Evolutionary conservation across 345 rosid species (phyloP), one percentile per base, ranked within the genome.

Genomic region (Lepidium africanum): DNA sequence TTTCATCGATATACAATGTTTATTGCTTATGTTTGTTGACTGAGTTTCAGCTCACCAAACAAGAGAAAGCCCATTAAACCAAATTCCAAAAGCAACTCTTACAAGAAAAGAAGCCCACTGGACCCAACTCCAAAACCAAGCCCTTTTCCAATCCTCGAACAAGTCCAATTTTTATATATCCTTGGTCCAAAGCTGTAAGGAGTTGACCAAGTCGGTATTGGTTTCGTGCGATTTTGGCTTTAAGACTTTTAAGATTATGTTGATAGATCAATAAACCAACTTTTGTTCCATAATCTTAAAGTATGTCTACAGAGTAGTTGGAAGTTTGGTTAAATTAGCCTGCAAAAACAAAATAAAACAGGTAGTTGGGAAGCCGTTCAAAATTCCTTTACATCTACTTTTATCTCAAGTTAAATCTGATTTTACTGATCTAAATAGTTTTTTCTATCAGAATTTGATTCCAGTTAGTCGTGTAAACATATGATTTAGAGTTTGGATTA

Each of bases 191-290:
- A 30, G 21, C 15, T 55, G 50, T 35, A 67, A 66, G 15, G 16
- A 73, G 67, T 73, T 66, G 77, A 73, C 77, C 49, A 64, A 41
- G 62, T 51, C 67, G 66, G 49, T 66, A 4, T 35, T 59, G 72
- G 37, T 73, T 73, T 73, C 67, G 77, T 73, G 66, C 14, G 59
- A 21, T 57, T 19, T 14, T 58, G 60, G 71, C 21, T 72, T 15
- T 32, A 45, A 21, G 65, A 48, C 71, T 65, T 71, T 40, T 2
- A n/a, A 36, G 76, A n/a, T 65, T 57, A 56, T 51, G 60, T 73
- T 1, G 60, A 65, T 65, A 40, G 53, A 65, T 39, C 77, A 37
- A 23, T 49, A 58, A 73, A 58, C 55, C 67, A 27, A 40, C 10
- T 9, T 50, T 73, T 41, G 41, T 51, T 39, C 41, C 62, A 51